Base-by-base conservation (phyloP, 192 early-diverging fungal species). In the Backusella australiensis region DNA sequence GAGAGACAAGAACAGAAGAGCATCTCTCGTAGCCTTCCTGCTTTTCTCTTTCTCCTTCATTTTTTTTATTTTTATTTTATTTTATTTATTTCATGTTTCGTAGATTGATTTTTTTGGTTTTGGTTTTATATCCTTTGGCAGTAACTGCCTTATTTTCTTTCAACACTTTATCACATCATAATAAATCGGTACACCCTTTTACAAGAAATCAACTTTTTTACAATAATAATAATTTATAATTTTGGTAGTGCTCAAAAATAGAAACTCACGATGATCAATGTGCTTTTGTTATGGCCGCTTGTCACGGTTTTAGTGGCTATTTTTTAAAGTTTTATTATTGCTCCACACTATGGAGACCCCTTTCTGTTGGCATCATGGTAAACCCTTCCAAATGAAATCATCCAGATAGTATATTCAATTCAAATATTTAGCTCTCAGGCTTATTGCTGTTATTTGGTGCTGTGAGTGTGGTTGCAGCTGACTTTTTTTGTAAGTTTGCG, bases 401-500 rank as follows among this genome's bases (percentile, higher is more conserved):
- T 46, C 0, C 11, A 42, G 4, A 46, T 17, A 19, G 15, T 26
- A 59, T 26, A 26, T 29, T 29, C 21, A 23, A 29, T 29, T 63
- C 21, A 12, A 29, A 9, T 11, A 0, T 23, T 56, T 21, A 75
- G 74, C 29, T 36, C 15, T 38, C 39, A 34, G 63, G 36, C n/a
- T 17, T 75, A 17, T 46, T 75, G 21, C 15, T 67, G 12, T 46
- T 92, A 42, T 94, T 94, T 80, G 88, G 89, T 6, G 89, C 88
- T 76, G 85, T 92, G 0, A 89, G 92, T 9, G 89, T 91, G 8
- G 88, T 90, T 35, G 93, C 92, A 15, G 94, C 91, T 4, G 92
- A 93, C 72, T 94, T 93, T 70, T 92, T 92, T 74, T 92, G 91
- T 85, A 81, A 81, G 82, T 82, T 63, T 29, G 23, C 38, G 66